Percentiles rank a stretch among this genome's conserved stretches.
Conservation (phyloP, 805 yeast genomes). For the Saccharomyces mikatae region DNA sequence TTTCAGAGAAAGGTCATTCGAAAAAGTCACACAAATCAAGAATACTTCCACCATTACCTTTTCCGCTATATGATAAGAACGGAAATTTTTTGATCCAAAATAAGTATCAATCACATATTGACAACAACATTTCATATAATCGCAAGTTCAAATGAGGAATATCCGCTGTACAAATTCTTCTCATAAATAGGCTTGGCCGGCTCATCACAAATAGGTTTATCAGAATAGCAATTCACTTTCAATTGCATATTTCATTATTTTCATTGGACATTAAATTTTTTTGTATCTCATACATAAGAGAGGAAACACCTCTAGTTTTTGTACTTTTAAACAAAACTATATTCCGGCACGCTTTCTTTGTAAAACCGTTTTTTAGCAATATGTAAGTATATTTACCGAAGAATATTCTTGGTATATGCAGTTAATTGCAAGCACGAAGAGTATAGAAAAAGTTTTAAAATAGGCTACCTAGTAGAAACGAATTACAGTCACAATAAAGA, state of each 20-base stretch:
- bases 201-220: neutral
- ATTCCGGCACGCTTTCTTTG: neutral
- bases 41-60: slow-evolving; percentile 7
- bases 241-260: neutral
- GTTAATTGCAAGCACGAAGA: neutral
- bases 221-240: neutral
- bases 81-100: neutral
- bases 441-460: neutral
- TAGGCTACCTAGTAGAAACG: neutral
- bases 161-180: neutral
- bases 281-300: neutral
- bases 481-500: neutral
- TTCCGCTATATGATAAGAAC: neutral
- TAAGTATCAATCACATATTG: neutral
- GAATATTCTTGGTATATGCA: neutral
- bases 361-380: neutral
- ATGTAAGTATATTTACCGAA: neutral
- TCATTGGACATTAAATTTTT: neutral
- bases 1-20: neutral
- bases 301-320: neutral
- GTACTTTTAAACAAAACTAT: neutral
- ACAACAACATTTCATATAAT: neutral
- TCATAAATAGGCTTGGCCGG: neutral
- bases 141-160: neutral
- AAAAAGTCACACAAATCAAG: neutral